Evolutionary conservation across 2,329 filamentous ascomycete species (phyloP).

Genomic region (Calonectria leucothoes): DNA sequence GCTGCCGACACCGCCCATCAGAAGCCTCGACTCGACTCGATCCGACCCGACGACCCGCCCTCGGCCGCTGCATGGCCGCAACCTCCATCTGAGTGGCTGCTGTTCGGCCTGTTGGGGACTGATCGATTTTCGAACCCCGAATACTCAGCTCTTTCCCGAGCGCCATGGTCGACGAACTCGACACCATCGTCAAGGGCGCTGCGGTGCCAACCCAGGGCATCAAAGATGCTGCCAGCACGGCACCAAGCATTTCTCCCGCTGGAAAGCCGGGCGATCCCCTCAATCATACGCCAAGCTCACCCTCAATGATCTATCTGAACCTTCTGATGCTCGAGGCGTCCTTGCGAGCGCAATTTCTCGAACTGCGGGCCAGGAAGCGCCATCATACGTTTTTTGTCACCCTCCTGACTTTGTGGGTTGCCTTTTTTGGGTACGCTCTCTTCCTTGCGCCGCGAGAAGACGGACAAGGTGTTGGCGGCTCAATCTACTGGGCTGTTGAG

Average conservation of each 20-base stretch:
- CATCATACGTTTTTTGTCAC: constrained; percentile 94
- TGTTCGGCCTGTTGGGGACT: constrained; percentile 32
- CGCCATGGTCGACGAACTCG: constrained; percentile 75
- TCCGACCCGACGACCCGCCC: constrained; percentile 17
- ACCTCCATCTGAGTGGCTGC: constrained; percentile 36
- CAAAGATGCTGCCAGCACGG: constrained; percentile 52
- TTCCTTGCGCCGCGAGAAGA: constrained; percentile 98
- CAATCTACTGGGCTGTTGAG: constrained; percentile 96
- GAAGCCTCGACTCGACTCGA: constrained; percentile 11
- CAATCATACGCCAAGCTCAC: constrained; percentile 85
- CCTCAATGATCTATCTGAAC: constrained; percentile 97
- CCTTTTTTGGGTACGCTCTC: constrained; percentile 87
- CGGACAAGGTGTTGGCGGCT: constrained; percentile 89
- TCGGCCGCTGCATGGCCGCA: constrained; percentile 34
- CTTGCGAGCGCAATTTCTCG: constrained; percentile 91
- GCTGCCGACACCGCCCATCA: constrained; percentile 4
- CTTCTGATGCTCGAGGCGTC: constrained; percentile 96
- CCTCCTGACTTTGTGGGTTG: constrained; percentile 82
- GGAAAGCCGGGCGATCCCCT: constrained; percentile 73
- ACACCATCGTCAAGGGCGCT: constrained; percentile 93
- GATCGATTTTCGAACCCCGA: constrained; percentile 1
- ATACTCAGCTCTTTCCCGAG: background rate
- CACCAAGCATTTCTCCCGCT: constrained; percentile 46
- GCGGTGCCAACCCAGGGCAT: constrained; percentile 71
- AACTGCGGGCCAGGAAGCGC: constrained; percentile 85